Base-by-base conservation (phyloP, 1,284 basidiomycete species). In the Microstroma glucosiphilum region DNA sequence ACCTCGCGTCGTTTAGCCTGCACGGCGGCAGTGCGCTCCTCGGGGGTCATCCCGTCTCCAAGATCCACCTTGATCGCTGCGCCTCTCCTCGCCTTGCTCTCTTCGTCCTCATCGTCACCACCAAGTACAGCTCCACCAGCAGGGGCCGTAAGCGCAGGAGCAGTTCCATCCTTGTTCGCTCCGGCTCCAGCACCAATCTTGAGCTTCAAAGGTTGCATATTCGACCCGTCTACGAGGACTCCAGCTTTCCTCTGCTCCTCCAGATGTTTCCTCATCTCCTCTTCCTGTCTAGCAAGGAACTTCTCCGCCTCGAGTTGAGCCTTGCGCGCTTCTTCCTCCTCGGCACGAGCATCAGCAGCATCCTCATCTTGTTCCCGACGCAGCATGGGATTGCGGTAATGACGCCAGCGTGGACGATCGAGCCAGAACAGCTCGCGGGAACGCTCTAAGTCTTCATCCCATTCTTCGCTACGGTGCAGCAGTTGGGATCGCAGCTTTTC, bases 211-310 rank as follows among this genome's bases (percentile, higher is more conserved):
- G 74, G 74, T 26, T 54, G 43, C 43, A 69, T 65, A 12, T 65
- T 62, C 23, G 64, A 25, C 1, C 59, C 70, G 12, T 68, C 69
- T 12, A 72, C 64, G 15, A 71, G 66, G 11, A 76, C 69, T 40
- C 76, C 76, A 1, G 75, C 63, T 13, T 66, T 66, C 7, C 70
- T 65, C 63, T 73, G 74, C 60, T 66, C 57, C 54, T 73, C 65
- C 25, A 70, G 64, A 17, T 70, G 58, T 41, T 64, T 66, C 41
- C 70, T 70, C 71, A 75, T 73, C 42, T 78, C 75, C 17, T 61
- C 68, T 11, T 69, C 76, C 60, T 76, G 74, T 61, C 72, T 57
- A 1, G 68, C 73, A 13, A 76, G 58, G 60, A 77, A 76, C 9
- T 62, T 63, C 49, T 78, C 73, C 6, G 70, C 67, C 61, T 76